Evolutionary conservation across 2,329 filamentous ascomycete species (phyloP), one percentile per base, ranked within the genome.

Genomic region (Exophiala xenobiotica): DNA sequence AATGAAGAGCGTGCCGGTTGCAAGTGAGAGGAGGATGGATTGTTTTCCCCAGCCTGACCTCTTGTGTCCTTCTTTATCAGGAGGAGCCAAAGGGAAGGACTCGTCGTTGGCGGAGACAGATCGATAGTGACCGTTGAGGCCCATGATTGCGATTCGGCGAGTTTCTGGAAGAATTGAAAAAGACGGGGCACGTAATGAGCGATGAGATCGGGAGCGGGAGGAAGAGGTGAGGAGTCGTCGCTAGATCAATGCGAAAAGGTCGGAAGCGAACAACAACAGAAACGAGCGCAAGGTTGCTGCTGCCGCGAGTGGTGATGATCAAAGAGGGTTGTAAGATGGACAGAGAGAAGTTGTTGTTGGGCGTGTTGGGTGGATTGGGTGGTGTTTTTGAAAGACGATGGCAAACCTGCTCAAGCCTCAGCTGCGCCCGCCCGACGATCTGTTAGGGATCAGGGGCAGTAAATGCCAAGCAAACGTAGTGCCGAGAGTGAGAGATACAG

Each of bases 41-140:
- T 58, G 55, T 22, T 58, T 58, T 24, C 55, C 55, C 55, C 55
- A 58, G 43, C 55, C 55, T 16, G 55, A 51, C 49, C 46, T 50
- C n/a, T 35, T 35, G 31, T 12, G 31, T 35, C 27, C 19, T 16
- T 42, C 42, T 38, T 31, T 35, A 39, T 58, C 46, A 29, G 51
- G 41, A 4, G 41, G 22, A 20, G 53, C 48, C 16, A 58, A 46
- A 6, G 55, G 52, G 33, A 51, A 45, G 12, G 55, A 40, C 27
- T 55, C 55, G 24, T 55, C 55, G 44, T 45, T 52, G n/a, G 31
- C 44, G n/a, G 55, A 58, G 20, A 58, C 48, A 1, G 55, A 58
- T 22, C 55, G 55, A 39, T 58, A 58, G 49, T 58, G 55, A 40
- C 53, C 43, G 22, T 48, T 37, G 24, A 49, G 37, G 35, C 55